Base-by-base conservation (phyloP, 2,329 filamentous ascomycete species). In the Sporothrix brunneoviolacea region DNA sequence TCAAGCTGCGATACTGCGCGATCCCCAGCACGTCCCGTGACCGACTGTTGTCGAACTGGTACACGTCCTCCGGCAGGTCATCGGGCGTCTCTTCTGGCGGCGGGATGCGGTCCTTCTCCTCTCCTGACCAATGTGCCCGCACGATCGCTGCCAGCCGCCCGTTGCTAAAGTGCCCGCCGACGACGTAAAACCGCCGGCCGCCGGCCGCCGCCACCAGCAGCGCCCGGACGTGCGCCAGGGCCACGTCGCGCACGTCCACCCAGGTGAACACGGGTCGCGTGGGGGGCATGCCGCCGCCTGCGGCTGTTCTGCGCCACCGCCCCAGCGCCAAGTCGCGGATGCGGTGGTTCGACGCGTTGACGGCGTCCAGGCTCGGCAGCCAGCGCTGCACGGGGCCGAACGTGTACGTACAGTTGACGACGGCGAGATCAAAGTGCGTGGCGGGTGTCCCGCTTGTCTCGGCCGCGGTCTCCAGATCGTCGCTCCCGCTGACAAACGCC, bases 301-400 rank as follows among this genome's bases (percentile, higher is more conserved):
- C 0, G 75, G 24, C 6, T 10, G 6, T 70, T 3, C 76, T 68
- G 57, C 79, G 82, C 62, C 70, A 75, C 53, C 78, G 75, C 1
- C 85, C 86, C 7, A 72, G 75, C n/a, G 84, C 73, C 46, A 86
- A 67, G 54, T 83, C 74, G 8, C 78, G 70, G 48, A 88, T 75
- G 18, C 82, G 77, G 57, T 82, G 75, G 63, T 89, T 90, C 13
- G 83, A 87, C 1, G 84, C 86, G 68, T 90, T 91, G 54, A 90
- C 69, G 2, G 69, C 69, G n/a, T 80, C 75, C 0, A 86, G 70
- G 19, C 70, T 75, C 54, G 81, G 76, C 3, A 89, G 71, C 56
- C 82, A 80, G 57, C 84, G 76, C 44, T 82, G 75, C 8, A 84
- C 66, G 0, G 83, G 82, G 0, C 83, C 83, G 36, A 84, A 76